Percentiles rank a stretch among this genome's conserved stretches.
Evolutionary conservation across 345 rosid genomes (phyloP).

Genomic region (Lepidium aucheri): DNA sequence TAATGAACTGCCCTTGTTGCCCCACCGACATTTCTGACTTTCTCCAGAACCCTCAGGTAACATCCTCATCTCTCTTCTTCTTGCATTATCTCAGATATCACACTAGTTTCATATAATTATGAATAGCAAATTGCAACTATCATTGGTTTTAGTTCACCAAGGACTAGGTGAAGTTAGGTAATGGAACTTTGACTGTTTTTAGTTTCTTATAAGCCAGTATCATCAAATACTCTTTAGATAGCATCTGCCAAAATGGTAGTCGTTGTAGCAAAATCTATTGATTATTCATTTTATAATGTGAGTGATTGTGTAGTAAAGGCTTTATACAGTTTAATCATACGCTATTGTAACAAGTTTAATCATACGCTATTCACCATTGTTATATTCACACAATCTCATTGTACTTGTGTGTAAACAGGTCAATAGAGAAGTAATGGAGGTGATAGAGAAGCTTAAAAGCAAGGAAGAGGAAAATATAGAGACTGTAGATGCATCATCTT

Average conservation of each 20-base stretch:
- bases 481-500: not conserved
- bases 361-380: too few relatives aligned
- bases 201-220: not conserved
- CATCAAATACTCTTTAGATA: not conserved
- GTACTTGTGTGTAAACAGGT: slow-evolving; percentile 33
- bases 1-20: slow-evolving; percentile 59
- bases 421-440: slow-evolving; percentile 51
- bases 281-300: not conserved
- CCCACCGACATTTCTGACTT: slow-evolving; percentile 58
- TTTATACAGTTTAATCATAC: not conserved
- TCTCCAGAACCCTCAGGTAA: slow-evolving; percentile 47
- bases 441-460: slow-evolving; percentile 42
- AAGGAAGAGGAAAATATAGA: not conserved
- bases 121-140: not conserved
- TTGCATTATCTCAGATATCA: too few relatives aligned
- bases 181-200: not conserved
- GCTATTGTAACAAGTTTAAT: too few relatives aligned
- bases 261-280: not conserved
- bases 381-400: too few relatives aligned
- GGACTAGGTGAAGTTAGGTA: not conserved
- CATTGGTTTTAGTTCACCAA: not conserved
- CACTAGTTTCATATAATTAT: not conserved
- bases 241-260: not conserved
- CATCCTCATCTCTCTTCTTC: not conserved
- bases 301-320: not conserved